Conservation (phyloP, 176 grass and related monocot genomes). For the Juncus effusus region DNA sequence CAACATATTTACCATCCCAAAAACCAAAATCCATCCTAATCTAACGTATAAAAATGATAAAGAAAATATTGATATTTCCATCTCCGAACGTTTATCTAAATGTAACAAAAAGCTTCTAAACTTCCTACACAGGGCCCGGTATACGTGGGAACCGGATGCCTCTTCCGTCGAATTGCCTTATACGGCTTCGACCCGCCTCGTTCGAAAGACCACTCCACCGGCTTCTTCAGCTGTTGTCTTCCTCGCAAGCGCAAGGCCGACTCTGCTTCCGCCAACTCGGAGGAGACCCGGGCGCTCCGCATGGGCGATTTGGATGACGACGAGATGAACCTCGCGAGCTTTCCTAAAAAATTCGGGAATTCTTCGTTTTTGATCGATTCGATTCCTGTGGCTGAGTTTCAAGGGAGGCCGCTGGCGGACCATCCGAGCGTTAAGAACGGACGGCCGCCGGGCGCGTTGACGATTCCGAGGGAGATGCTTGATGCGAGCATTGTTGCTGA, state of each 20-base stretch:
- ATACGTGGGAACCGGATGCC: conserved; percentile 93
- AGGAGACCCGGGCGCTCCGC: conserved; percentile 78
- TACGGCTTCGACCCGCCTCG: conserved; percentile 93
- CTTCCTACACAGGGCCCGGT: conserved; percentile 57
- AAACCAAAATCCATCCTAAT: too few relatives aligned
- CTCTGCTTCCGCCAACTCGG: conserved; percentile 35
- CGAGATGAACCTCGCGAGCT: conserved; percentile 70
- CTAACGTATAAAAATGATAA: too few relatives aligned
- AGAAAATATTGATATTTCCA: too few relatives aligned
- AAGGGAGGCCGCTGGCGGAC: conserved; percentile 83
- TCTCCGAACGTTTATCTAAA: too few relatives aligned
- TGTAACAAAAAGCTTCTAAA: not conserved
- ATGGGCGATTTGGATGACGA: conserved; percentile 78
- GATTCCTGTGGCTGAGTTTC: conserved; percentile 91
- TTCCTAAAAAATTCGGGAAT: conserved; percentile 92
- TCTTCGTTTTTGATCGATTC: conserved; percentile 92
- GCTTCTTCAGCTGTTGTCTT: conserved; percentile 59
- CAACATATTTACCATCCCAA: too few relatives aligned
- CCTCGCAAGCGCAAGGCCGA: conserved; percentile 45
- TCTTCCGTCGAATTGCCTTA: conserved; percentile 89
- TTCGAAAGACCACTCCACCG: conserved; percentile 61
- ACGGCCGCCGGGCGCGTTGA: conserved; percentile 71
- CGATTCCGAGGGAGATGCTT: conserved; percentile 71
- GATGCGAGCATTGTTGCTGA: conserved; percentile 90
- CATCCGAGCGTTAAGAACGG: conserved; percentile 91